Evolutionary conservation across 352 stramenopile genomes (phyloP), one percentile per base, ranked within the genome.

Genomic region (Halophytophthora batemanensis): DNA sequence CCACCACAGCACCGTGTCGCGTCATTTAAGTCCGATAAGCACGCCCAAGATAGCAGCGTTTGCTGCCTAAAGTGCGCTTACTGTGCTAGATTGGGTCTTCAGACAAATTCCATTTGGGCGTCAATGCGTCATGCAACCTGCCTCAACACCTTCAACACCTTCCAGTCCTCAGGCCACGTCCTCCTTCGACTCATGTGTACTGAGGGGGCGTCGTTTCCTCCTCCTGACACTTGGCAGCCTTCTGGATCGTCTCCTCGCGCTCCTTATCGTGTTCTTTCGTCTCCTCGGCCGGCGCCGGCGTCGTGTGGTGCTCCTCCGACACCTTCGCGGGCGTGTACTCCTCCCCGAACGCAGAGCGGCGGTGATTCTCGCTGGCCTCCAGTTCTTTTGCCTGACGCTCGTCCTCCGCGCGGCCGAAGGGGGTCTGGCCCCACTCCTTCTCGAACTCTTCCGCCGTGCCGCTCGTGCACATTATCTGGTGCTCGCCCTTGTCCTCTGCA

Each of bases 161-260:
- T n/a, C n/a, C n/a, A n/a, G n/a, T n/a, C n/a, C n/a, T n/a, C n/a
- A n/a, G n/a, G n/a, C n/a, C n/a, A n/a, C n/a, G n/a, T 18, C 18
- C 14, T 14, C 53, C 46, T 61, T 34, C 25, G 8, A 13, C 6
- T 50, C 44, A 59, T 21, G 35, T 59, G 40, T 67, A 85, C 18
- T 59, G 42, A 2, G 64, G 71, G 2, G 57, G 77, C 23, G 80
- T 90, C 25, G 80, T 90, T 53, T 90, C 77, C 37, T 88, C 77
- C 40, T 80, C 73, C 59, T 88, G 77, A 0, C 14, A 71, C 63
- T 84, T 86, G 12, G 77, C 60, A 34, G 68, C 79, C 33, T 80
- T 48, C 13, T 77, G 56, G 49, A 89, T 91, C 5, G 66, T 74
- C 17, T 89, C 61, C 12, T 74, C 62, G 2, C 80, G 77, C 28